Conservation (phyloP, 192 early-diverging fungal genomes). For the Linnemannia exigua region DNA sequence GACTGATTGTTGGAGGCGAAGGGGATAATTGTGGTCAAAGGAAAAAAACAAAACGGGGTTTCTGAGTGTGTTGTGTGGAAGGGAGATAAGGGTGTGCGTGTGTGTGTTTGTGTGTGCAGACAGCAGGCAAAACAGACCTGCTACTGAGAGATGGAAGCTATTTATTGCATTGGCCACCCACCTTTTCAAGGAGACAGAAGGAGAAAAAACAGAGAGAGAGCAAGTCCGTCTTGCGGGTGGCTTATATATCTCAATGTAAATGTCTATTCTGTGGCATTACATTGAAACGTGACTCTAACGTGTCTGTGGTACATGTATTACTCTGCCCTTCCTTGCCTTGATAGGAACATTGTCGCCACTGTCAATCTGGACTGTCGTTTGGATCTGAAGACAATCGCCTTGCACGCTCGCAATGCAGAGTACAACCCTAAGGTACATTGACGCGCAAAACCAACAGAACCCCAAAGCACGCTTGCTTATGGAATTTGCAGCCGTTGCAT, state of each 20-base stretch:
- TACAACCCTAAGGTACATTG: conserved; percentile 98
- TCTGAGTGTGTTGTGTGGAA: neutral
- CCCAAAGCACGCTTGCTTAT: neutral
- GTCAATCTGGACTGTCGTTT: conserved; percentile 98
- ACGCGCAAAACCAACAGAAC: neutral
- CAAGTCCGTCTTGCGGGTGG: neutral
- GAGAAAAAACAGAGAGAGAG: too few species aligned
- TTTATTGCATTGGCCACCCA: neutral
- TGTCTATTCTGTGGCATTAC: too few species aligned
- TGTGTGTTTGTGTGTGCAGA: neutral
- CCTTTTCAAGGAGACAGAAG: neutral
- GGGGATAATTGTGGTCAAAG: neutral
- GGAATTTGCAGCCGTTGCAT: neutral
- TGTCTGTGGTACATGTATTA: neutral
- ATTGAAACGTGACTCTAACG: conserved; percentile 3
- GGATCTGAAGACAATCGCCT: conserved; percentile 98
- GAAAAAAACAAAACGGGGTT: neutral
- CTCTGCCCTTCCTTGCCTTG: neutral
- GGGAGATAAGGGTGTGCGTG: neutral
- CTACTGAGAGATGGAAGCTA: neutral
- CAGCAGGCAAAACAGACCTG: neutral
- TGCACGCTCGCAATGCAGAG: conserved; percentile 99
- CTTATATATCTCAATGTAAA: neutral
- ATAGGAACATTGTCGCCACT: conserved; percentile 98
- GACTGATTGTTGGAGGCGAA: neutral